Evolutionary conservation across 345 rosid genomes (phyloP).

Genomic region (Cardamine resedifolia): DNA sequence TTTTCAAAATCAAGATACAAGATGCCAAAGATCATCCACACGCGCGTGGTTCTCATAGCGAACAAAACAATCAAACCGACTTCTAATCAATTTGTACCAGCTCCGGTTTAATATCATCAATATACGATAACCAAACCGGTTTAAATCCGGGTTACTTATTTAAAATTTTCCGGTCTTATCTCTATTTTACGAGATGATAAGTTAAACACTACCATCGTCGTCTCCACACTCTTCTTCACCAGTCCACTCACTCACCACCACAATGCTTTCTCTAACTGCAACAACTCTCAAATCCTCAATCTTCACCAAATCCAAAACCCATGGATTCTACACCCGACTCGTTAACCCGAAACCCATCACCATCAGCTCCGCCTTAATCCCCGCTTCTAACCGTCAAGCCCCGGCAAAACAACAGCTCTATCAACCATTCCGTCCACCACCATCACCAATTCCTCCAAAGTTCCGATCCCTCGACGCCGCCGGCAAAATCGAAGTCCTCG

Average conservation of each 20-base stretch:
- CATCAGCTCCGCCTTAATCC: slow-evolving; percentile 41
- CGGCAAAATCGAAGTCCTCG: slow-evolving; percentile 64
- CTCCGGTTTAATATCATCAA: background rate
- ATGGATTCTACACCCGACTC: slow-evolving; percentile 23
- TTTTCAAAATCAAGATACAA: no score
- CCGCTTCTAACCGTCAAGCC: slow-evolving; percentile 40
- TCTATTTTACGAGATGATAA: background rate
- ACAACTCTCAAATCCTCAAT: slow-evolving; percentile 30
- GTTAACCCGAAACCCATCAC: slow-evolving; percentile 24
- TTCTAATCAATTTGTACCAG: background rate
- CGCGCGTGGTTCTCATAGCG: no score
- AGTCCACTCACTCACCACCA: slow-evolving; percentile 40
- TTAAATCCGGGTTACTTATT: slow-evolving; percentile 6
- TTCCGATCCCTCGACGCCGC: slow-evolving; percentile 66
- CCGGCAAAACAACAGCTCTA: slow-evolving; percentile 46
- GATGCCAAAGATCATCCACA: no score
- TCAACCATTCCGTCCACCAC: slow-evolving; percentile 92
- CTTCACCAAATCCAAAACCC: slow-evolving; percentile 19
- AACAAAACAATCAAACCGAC: background rate
- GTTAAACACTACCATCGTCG: slow-evolving; percentile 4
- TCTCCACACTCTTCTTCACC: slow-evolving; percentile 35
- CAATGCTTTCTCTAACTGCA: slow-evolving; percentile 39
- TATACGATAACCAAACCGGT: no score
- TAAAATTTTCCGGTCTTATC: slow-evolving; percentile 18
- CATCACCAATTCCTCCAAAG: slow-evolving; percentile 69